Conservation (phyloP, 345 rosid species). For the Eucalyptus erythrocorys region DNA sequence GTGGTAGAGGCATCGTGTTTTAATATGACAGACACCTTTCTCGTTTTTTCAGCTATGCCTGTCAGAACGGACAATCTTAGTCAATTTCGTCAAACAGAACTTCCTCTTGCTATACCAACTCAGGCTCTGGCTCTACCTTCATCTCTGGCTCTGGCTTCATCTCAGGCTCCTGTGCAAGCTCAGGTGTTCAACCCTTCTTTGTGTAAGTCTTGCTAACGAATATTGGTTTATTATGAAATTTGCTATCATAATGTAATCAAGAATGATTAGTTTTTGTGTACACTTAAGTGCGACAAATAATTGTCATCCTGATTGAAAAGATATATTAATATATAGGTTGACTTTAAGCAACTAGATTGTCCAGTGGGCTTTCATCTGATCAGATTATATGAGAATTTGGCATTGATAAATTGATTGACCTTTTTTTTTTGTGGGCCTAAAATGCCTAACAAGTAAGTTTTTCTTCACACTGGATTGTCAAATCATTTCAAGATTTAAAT, state of each 20-base stretch:
- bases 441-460: neutral
- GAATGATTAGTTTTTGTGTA: neutral
- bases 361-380: neutral
- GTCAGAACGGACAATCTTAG: neutral
- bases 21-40: neutral
- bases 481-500: neutral
- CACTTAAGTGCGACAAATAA: neutral
- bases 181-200: neutral
- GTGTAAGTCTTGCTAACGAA: neutral
- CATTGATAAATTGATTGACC: neutral
- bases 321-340: neutral
- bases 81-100: neutral
- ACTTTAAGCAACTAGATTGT: neutral
- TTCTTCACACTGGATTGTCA: neutral
- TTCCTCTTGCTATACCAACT: too few species aligned
- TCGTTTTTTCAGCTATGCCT: neutral
- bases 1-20: neutral
- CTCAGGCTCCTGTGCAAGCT: too few species aligned
- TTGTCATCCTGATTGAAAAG: neutral
- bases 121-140: too few species aligned
- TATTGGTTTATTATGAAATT: neutral
- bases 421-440: too few species aligned
- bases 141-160: too few species aligned
- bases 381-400: neutral
- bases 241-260: too few species aligned